phyloP scores from a whole-genome alignment of 1,284 basidiomycete genomes.

The Malassezia restricta region DNA sequence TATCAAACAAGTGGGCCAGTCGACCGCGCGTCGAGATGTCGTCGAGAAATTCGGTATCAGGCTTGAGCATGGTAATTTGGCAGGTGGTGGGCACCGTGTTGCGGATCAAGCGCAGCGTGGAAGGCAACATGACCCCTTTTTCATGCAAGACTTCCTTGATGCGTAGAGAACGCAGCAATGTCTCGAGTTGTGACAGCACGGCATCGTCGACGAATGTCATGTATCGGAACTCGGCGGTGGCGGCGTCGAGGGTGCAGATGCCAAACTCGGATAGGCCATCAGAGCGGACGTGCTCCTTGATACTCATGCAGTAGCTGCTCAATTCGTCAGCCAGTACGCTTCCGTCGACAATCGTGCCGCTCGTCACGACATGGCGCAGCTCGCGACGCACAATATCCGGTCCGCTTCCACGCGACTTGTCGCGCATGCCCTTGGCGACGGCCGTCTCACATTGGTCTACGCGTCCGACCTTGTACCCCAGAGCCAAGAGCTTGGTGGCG shows the following conservation, averaged over 20 bases:
- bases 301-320: conserved; percentile 83
- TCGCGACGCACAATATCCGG: conserved; percentile 55
- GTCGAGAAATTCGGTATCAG: conserved; percentile 35
- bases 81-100: conserved; percentile 31
- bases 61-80: conserved; percentile 40
- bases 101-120: conserved; percentile 30
- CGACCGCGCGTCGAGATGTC: conserved; percentile 23
- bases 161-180: conserved; percentile 76
- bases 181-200: conserved; percentile 82
- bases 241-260: conserved; percentile 83
- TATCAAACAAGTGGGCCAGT: conserved; percentile 29
- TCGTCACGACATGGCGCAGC: conserved; percentile 88
- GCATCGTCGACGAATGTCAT: conserved; percentile 83
- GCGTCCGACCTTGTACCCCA: conserved; percentile 83
- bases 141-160: conserved; percentile 86
- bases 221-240: conserved; percentile 89
- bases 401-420: conserved; percentile 48
- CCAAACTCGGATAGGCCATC: conserved; percentile 54
- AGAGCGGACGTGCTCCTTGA: conserved; percentile 53
- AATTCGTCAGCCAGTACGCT: conserved; percentile 81
- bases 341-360: conserved; percentile 87
- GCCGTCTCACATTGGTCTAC: conserved; percentile 96
- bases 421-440: conserved; percentile 53
- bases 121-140: conserved; percentile 54
- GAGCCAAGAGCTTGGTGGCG: conserved; percentile 49